Conservation (phyloP, 768 basidiomycete genomes). For the Austroboletus festivus region DNA sequence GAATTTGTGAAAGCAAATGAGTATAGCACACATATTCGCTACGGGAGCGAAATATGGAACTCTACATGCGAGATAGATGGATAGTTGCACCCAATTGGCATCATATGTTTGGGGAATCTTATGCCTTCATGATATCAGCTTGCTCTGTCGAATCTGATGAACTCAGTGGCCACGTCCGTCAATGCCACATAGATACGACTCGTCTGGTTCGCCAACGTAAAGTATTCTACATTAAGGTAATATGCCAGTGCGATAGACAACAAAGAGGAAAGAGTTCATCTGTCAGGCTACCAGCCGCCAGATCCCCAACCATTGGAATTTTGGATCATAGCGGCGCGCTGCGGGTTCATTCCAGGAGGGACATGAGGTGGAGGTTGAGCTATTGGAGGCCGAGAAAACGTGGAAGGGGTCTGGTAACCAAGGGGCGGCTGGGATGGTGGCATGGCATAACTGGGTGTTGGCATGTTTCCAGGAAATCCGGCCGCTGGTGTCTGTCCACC, state of each 20-base stretch:
- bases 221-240: constrained; percentile 29
- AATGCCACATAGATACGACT: constrained; percentile 1
- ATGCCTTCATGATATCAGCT: too few relatives aligned
- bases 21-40: constrained; percentile 25
- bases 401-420: constrained; percentile 40
- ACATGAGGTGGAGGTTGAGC: constrained; percentile 41
- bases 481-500: constrained; percentile 39
- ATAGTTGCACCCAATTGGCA: too few relatives aligned
- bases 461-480: constrained; percentile 28
- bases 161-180: too few relatives aligned
- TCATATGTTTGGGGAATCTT: too few relatives aligned
- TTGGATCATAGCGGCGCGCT: constrained; percentile 65
- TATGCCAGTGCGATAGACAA: constrained; percentile 17
- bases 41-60: constrained; percentile 37
- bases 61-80: constrained; percentile 29
- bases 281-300: constrained; percentile 30
- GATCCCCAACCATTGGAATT: constrained; percentile 38
- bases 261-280: constrained; percentile 13
- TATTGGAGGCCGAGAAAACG: constrained; percentile 39
- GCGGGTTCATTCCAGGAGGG: constrained; percentile 64
- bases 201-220: constrained; percentile 19
- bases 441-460: constrained; percentile 28
- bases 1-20: constrained; percentile 33
- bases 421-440: constrained; percentile 32
- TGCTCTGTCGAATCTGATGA: too few relatives aligned